These are phyloP conservation scores for Trichosporon coremiiforme DNA, from an alignment of 1,284 basidiomycete genomes.

Conservation along the genomic window DNA sequence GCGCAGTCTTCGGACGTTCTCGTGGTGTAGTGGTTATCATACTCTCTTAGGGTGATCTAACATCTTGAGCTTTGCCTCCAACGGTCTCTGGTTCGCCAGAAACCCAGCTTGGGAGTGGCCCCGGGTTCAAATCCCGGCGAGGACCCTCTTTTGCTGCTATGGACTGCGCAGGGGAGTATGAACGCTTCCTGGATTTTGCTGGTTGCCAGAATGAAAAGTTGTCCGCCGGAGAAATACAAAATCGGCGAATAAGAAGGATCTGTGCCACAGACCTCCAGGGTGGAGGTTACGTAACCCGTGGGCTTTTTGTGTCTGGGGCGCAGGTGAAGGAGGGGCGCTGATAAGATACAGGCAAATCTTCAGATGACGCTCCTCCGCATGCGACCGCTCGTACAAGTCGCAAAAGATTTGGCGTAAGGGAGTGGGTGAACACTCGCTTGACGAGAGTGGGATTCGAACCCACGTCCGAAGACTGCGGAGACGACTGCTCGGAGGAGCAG, in stretches of 20 bases:
- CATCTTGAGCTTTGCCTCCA: conserved; percentile 13
- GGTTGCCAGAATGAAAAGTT: neutral
- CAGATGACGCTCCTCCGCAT: neutral
- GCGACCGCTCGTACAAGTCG: neutral
- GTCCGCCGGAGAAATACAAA: neutral
- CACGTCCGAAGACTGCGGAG: conserved; percentile 12
- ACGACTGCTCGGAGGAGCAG: conserved; percentile 4
- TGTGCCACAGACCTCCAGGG: neutral
- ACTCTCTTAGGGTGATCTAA: conserved; percentile 13
- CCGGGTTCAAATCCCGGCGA: no score
- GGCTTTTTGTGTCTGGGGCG: neutral
- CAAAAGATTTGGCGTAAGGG: conserved; percentile 11
- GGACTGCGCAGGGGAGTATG: neutral
- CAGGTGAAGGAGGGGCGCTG: neutral
- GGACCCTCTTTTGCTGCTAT: conserved; percentile 4
- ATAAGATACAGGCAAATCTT: neutral
- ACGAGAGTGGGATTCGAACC: conserved; percentile 13
- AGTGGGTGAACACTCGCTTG: neutral
- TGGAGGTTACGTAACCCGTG: neutral
- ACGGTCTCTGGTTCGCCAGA: no score
- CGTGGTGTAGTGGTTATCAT: conserved; percentile 13
- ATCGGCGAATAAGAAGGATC: neutral
- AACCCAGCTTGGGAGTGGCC: no score
- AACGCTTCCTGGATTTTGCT: neutral
- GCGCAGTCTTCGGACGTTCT: conserved; percentile 9